Conservation (phyloP, 2,329 filamentous ascomycete genomes). For the Fusarium begoniae region DNA sequence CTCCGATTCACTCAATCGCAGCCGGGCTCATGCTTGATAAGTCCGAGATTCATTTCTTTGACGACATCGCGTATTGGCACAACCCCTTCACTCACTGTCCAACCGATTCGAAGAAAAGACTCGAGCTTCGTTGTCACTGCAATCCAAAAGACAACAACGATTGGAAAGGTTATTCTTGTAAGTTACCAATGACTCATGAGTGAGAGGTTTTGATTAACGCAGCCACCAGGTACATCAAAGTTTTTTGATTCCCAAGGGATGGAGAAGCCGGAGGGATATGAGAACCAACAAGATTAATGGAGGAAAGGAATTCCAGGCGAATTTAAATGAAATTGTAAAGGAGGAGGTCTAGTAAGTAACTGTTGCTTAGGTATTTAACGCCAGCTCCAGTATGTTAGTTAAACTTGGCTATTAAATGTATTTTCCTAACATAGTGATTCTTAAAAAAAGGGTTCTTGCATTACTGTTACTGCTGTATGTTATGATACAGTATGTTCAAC, state of each 20-base stretch:
- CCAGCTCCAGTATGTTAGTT: not conserved
- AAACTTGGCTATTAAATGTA: too few species aligned
- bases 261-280: not conserved
- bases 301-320: rapidly evolving
- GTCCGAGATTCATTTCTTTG: not conserved
- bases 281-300: not conserved
- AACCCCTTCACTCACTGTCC: not conserved
- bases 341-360: rapidly evolving
- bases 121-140: not conserved
- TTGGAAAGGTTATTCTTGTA: not conserved
- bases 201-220: rapidly evolving
- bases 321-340: rapidly evolving
- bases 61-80: not conserved
- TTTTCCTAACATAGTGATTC: too few species aligned
- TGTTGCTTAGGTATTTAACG: not conserved
- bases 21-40: not conserved
- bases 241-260: not conserved
- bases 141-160: not conserved
- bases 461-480: rapidly evolving
- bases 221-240: not conserved
- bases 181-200: rapidly evolving
- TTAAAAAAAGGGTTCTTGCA: too few species aligned
- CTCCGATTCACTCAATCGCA: not conserved
- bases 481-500: too few species aligned
- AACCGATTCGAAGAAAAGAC: not conserved